Base-by-base conservation (phyloP, 805 yeast species). In the Priceomyces melissophilus region DNA sequence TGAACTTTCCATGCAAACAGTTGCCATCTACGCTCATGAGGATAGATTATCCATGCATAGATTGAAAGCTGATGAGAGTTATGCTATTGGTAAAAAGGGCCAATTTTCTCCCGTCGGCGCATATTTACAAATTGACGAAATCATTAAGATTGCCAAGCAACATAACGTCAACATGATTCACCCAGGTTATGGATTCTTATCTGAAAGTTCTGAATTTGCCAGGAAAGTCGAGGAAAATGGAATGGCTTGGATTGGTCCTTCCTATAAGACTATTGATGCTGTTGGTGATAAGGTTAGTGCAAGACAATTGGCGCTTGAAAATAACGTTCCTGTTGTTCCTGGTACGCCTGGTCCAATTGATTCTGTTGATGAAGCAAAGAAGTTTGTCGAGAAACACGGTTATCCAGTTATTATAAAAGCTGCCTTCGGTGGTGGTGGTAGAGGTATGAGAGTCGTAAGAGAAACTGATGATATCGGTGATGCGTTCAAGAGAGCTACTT, bases 351-450 rank as follows among this genome's bases (percentile, higher is more conserved):
- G 98, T 31, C 98, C 99, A 48, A 89, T 93, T 60, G 90, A 82
- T 43, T 57, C 76, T 20, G 82, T 82, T 16, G 82, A 75, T 42
- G 88, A 91, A 56, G 98, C 98, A 27, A 55, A 69, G 49, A 82
- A 63, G 7, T 91, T 91, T 59, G 97, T 90, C 29, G 78, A 69
- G 34, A 59, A 88, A 67, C 77, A 91, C 65, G 99, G 99, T 26
- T 90, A 65, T 69, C 99, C 99, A 7, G 98, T 93, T 37, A 91
- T 91, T 67, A 89, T 91, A 69, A 91, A 91, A 70, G 99, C 99
- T 35, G 99, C 99, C 30, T 93, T 86, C 60, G 99, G 99, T 64
- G 99, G 99, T 71, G 99, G 99, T 76, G 99, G 99, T 61, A 82
- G 98, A 71, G 99, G 99, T 78, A 93, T 91, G 98, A 83, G 99